Evolutionary conservation across 352 stramenopile species (phyloP).

Genomic region (Phytophthora podocarpi): DNA sequence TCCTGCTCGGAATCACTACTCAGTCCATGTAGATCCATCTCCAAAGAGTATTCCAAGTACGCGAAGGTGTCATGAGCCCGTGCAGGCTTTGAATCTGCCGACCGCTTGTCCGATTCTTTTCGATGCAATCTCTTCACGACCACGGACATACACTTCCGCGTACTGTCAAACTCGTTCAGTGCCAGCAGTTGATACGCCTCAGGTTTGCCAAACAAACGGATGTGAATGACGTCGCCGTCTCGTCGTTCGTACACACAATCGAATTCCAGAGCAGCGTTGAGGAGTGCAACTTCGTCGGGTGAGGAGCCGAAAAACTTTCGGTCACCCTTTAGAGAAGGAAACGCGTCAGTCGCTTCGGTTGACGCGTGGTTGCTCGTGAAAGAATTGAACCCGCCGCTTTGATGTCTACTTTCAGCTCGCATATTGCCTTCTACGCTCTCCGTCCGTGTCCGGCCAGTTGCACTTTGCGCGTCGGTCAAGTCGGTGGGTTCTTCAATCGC

Average conservation of each 20-base stretch:
- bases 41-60: slow-evolving; percentile 35
- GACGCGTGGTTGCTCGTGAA: slow-evolving; percentile 29
- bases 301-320: slow-evolving; percentile 80
- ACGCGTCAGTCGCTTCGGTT: slow-evolving; percentile 33
- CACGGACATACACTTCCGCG: slow-evolving; percentile 87
- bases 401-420: slow-evolving; percentile 23
- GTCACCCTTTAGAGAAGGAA: slow-evolving; percentile 38
- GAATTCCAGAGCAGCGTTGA: slow-evolving; percentile 83
- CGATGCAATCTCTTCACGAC: slow-evolving; percentile 60
- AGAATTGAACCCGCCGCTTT: slow-evolving; percentile 27
- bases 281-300: slow-evolving; percentile 79
- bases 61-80: slow-evolving; percentile 26
- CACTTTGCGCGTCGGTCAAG: slow-evolving; percentile 13
- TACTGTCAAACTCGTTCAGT: slow-evolving; percentile 89
- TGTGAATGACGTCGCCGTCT: slow-evolving; percentile 76
- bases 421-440: slow-evolving; percentile 32
- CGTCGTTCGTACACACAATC: slow-evolving; percentile 81
- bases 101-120: not conserved
- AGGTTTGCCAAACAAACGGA: slow-evolving; percentile 74
- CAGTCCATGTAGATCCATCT: slow-evolving; percentile 25
- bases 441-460: slow-evolving; percentile 3
- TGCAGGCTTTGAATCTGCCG: not conserved
- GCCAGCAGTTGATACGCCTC: slow-evolving; percentile 81
- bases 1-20: slow-evolving; percentile 26
- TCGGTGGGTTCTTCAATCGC: slow-evolving; percentile 47